phyloP scores from a whole-genome alignment of 352 stramenopile species.

The Pythium utonaiense region DNA sequence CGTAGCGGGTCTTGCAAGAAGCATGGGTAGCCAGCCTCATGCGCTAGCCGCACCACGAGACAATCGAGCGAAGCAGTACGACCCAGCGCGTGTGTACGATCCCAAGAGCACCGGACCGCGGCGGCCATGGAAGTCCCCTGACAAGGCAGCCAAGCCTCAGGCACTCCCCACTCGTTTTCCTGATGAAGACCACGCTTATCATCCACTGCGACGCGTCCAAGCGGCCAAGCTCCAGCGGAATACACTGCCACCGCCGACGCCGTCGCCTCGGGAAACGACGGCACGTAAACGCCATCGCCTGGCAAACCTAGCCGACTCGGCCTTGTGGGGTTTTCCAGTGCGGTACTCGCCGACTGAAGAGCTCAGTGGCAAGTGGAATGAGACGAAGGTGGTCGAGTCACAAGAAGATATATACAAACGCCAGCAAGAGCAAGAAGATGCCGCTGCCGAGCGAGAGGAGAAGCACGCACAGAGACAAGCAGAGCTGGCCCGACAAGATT shows the following conservation, averaged over 20 bases:
- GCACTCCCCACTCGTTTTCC: constrained; percentile 12
- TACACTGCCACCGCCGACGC: constrained; percentile 21
- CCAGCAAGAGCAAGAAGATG: background rate
- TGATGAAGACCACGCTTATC: constrained; percentile 16
- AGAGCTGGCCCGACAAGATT: constrained; percentile 13
- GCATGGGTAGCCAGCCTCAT: constrained; percentile 4
- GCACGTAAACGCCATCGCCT: constrained; percentile 5
- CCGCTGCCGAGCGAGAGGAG: background rate
- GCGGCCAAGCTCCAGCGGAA: constrained; percentile 26
- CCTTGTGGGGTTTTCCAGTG: constrained; percentile 28
- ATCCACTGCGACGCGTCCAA: constrained; percentile 13
- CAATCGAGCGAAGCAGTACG: background rate
- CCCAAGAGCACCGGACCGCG: background rate
- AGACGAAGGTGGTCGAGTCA: background rate
- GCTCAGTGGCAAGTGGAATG: background rate
- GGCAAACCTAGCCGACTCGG: constrained; percentile 15
- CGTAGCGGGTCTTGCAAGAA: background rate
- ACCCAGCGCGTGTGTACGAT: constrained; percentile 10
- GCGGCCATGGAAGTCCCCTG: background rate
- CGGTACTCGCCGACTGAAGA: constrained; percentile 23
- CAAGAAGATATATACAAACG: background rate
- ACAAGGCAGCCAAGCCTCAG: background rate
- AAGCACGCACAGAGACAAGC: constrained; percentile 6
- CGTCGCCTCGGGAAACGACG: background rate
- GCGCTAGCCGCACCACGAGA: background rate